A percentile compares a stretch with the other conserved stretches of the same genome.
phyloP scores from a whole-genome alignment of 2,329 filamentous ascomycete species.

The Epichloe amarillans region DNA sequence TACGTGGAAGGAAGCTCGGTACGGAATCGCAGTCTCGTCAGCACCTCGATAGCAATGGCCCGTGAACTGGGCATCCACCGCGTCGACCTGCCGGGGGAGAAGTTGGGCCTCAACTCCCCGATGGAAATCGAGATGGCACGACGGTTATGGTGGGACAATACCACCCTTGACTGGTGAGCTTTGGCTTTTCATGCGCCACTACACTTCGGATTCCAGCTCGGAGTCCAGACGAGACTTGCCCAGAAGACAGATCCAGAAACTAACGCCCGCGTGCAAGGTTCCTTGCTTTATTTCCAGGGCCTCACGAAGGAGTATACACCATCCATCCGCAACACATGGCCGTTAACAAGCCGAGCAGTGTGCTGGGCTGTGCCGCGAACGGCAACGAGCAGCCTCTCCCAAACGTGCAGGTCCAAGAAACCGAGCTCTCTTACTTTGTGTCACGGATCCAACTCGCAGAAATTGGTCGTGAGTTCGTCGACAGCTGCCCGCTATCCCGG shows the following conservation, averaged over 20 bases:
- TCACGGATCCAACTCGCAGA: conserved; percentile 3
- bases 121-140: conserved; percentile 3
- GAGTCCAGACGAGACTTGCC: neutral
- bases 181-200: neutral
- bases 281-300: conserved; percentile 2
- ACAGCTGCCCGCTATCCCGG: conserved; percentile 1
- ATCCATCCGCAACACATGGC: conserved; percentile 4
- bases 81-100: conserved; percentile 1
- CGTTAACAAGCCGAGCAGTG: conserved; percentile 3
- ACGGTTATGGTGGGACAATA: conserved; percentile 5
- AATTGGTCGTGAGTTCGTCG: neutral
- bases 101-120: neutral
- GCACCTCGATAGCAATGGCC: conserved; percentile 4
- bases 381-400: neutral
- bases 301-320: conserved; percentile 3
- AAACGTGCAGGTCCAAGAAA: neutral
- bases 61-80: conserved; percentile 4
- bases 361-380: neutral
- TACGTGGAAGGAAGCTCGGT: conserved; percentile 4
- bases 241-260: neutral
- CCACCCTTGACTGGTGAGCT: conserved; percentile 3
- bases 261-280: neutral
- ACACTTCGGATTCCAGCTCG: too few relatives aligned
- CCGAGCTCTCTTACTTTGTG: neutral
- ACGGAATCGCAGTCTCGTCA: conserved; percentile 2